These are phyloP conservation scores for Penicillium simplicissimum DNA, from an alignment of 495 filamentous ascomycete genomes.

Conservation along the genomic window DNA sequence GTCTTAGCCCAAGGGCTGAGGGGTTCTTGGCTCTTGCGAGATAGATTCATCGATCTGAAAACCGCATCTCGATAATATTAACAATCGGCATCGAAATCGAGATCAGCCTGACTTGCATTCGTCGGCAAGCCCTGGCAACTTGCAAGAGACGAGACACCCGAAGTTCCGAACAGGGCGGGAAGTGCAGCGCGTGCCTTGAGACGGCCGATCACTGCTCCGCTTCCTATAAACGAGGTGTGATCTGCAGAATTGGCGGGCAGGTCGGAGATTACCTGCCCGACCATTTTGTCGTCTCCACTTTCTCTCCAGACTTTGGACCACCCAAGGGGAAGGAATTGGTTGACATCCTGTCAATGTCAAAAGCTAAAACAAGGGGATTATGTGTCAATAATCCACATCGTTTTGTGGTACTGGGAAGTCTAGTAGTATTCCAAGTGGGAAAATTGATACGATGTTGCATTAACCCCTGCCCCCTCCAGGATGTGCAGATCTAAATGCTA, in stretches of 20 bases:
- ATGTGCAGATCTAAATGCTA: constrained; percentile 1
- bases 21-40: neutral
- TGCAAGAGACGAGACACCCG: neutral
- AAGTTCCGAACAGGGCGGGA: neutral
- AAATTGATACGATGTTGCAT: neutral
- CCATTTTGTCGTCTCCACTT: constrained; percentile 12
- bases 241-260: constrained; percentile 6
- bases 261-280: constrained; percentile 19
- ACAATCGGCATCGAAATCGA: neutral
- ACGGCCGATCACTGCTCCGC: constrained; percentile 9
- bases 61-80: neutral
- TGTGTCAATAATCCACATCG: neutral
- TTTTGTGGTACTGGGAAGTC: neutral
- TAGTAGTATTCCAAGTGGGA: neutral
- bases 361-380: constrained; percentile 5
- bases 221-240: constrained; percentile 5
- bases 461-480: neutral
- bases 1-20: neutral
- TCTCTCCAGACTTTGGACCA: constrained; percentile 4
- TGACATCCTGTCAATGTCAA: neutral
- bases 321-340: neutral
- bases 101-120: constrained; percentile 4
- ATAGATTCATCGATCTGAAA: neutral
- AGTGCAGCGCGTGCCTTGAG: neutral
- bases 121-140: constrained; percentile 2